Evolutionary conservation across 108 stramenopile species (phyloP).

Genomic region (Ochromonas danica): DNA sequence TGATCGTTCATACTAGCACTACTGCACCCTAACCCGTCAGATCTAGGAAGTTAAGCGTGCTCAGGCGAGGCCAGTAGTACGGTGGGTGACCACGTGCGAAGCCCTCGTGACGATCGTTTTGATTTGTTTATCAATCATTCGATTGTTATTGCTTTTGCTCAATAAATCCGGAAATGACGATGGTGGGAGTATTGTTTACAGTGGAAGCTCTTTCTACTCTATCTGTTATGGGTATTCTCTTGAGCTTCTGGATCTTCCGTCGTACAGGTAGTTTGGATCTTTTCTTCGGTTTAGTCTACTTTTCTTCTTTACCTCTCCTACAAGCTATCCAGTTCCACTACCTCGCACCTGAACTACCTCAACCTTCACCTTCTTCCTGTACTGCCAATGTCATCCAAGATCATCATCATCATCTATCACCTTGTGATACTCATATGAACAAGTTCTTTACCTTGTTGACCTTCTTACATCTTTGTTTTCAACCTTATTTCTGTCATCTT

Average conservation of each 20-base stretch:
- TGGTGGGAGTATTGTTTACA: too few relatives aligned
- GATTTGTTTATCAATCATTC: too few relatives aligned
- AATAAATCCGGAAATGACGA: too few relatives aligned
- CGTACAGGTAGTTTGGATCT: conserved; percentile 6
- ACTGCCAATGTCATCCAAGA: too few relatives aligned
- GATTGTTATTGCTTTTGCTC: too few relatives aligned
- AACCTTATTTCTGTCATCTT: conserved; percentile 39
- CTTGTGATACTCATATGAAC: conserved; percentile 18
- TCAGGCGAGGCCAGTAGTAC: too few relatives aligned
- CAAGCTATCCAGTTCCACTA: conserved; percentile 40
- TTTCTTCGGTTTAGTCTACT: conserved; percentile 24
- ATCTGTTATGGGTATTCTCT: background rate
- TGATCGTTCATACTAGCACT: too few relatives aligned
- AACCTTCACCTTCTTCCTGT: background rate
- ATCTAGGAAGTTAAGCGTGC: too few relatives aligned
- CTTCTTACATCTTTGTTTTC: conserved; percentile 37
- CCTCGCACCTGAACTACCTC: conserved; percentile 12
- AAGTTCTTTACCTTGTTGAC: conserved; percentile 27
- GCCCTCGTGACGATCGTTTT: too few relatives aligned
- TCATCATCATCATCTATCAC: background rate
- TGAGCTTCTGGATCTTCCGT: background rate
- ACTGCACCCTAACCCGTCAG: too few relatives aligned
- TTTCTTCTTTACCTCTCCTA: conserved; percentile 31
- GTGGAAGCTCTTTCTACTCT: too few relatives aligned
- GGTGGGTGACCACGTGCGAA: too few relatives aligned